Percentiles rank a stretch among this genome's conserved stretches.
Evolutionary conservation across 2,329 filamentous ascomycete genomes (phyloP).

Genomic region (Clarireedia monteithiana): DNA sequence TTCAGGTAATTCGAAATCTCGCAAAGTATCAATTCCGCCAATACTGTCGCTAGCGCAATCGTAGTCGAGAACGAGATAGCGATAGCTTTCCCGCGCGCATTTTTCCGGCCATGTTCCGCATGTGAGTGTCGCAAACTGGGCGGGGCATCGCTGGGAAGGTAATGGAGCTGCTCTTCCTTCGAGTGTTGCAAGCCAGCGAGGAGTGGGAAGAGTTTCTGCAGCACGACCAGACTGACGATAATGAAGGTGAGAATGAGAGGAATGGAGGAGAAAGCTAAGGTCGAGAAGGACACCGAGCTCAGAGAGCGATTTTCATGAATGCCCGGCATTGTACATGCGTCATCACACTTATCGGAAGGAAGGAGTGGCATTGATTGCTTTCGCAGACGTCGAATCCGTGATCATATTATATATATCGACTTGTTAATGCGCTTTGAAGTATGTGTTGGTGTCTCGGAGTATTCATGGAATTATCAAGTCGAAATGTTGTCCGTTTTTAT

Average conservation of each 20-base stretch:
- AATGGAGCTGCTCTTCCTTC: conserved; percentile 49
- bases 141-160: conserved; percentile 55
- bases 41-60: conserved; percentile 66
- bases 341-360: conserved; percentile 26
- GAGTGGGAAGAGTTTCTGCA: conserved; percentile 64
- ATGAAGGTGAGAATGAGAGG: conserved; percentile 68
- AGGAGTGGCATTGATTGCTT: conserved; percentile 22
- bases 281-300: conserved; percentile 30
- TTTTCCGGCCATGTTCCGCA: conserved; percentile 48
- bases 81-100: conserved; percentile 42
- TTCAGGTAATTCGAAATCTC: conserved; percentile 75
- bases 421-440: background rate
- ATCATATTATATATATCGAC: conserved; percentile 13
- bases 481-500: background rate
- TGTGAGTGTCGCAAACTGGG: conserved; percentile 49
- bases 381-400: conserved; percentile 9
- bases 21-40: conserved; percentile 74
- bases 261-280: conserved; percentile 50
- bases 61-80: conserved; percentile 68
- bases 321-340: conserved; percentile 18
- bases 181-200: conserved; percentile 49
- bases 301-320: conserved; percentile 14
- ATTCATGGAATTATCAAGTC: background rate
- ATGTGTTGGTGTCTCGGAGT: background rate
- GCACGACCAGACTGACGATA: conserved; percentile 52